phyloP scores from a whole-genome alignment of 2,329 filamentous ascomycete species.

The Fusarium tjaetaba region DNA sequence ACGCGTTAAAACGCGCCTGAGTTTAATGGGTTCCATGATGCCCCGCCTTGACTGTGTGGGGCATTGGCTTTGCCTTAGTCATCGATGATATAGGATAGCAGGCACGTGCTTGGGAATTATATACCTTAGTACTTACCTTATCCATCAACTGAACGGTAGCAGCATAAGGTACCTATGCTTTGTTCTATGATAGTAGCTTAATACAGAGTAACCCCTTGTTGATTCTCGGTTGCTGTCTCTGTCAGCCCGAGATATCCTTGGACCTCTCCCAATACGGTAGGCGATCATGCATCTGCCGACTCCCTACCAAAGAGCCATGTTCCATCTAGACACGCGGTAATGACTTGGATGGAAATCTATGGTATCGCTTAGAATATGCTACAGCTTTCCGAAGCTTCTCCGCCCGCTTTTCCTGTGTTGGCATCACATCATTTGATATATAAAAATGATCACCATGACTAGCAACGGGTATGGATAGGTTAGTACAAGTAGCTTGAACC shows the following conservation, averaged over 20 bases:
- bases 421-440: constrained; percentile 12
- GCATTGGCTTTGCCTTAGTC: constrained; percentile 31
- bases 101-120: constrained; percentile 10
- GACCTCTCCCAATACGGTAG: background rate
- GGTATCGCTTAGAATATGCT: constrained; percentile 23
- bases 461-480: background rate
- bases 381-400: constrained; percentile 24
- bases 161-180: background rate
- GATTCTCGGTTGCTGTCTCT: background rate
- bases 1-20: constrained; percentile 48
- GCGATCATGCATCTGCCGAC: constrained; percentile 11
- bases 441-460: background rate
- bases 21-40: constrained; percentile 43
- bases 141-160: background rate
- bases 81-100: background rate
- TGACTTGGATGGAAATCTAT: background rate
- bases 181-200: background rate
- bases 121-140: background rate
- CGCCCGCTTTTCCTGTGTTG: background rate
- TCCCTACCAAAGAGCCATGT: background rate
- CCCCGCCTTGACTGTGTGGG: constrained; percentile 35
- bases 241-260: background rate
- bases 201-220: background rate
- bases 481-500: constrained; percentile 20
- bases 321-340: background rate